These are phyloP conservation scores for Anthoceros angustus DNA, from an alignment of 225 moss, liverwort and hornwort species.

Conservation along the genomic window DNA sequence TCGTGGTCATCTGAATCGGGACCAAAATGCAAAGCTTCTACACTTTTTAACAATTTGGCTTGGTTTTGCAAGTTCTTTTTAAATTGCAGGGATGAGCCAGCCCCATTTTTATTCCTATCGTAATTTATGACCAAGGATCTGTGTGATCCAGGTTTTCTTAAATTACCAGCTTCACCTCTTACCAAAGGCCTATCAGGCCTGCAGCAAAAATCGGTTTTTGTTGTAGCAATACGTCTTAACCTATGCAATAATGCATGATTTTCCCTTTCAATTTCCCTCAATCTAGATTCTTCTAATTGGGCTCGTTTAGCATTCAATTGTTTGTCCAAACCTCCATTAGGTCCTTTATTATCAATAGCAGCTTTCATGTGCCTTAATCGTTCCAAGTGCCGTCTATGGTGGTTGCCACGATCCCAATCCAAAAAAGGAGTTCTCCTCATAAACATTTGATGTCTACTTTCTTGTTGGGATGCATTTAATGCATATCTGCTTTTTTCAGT, in stretches of 20 bases:
- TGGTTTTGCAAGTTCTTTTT: slow-evolving; percentile 1
- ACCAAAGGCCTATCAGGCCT: not conserved
- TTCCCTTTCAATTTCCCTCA: slow-evolving; percentile 1
- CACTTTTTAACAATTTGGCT: not conserved
- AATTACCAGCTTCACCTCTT: not conserved
- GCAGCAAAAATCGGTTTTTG: not conserved
- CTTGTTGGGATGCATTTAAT: not conserved
- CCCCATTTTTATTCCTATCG: not conserved
- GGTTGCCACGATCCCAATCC: not conserved
- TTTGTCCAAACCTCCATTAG: not conserved
- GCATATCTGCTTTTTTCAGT: slow-evolving; percentile 1
- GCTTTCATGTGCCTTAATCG: not conserved
- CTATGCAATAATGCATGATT: slow-evolving; percentile 1
- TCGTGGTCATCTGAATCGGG: slow-evolving; percentile 2
- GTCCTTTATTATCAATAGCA: slow-evolving; percentile 3
- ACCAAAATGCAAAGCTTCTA: not conserved
- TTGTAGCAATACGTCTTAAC: not conserved
- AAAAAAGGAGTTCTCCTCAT: not conserved
- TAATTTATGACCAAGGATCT: not conserved
- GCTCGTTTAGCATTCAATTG: not conserved
- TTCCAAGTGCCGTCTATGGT: not conserved
- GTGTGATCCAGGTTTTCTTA: not conserved
- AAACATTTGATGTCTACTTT: not conserved
- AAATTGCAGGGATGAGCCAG: not conserved
- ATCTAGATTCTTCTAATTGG: not conserved